Evolutionary conservation across 2,329 filamentous ascomycete genomes (phyloP), one percentile per base, ranked within the genome.

Genomic region (Paraphaeosphaeria sporulosa): DNA sequence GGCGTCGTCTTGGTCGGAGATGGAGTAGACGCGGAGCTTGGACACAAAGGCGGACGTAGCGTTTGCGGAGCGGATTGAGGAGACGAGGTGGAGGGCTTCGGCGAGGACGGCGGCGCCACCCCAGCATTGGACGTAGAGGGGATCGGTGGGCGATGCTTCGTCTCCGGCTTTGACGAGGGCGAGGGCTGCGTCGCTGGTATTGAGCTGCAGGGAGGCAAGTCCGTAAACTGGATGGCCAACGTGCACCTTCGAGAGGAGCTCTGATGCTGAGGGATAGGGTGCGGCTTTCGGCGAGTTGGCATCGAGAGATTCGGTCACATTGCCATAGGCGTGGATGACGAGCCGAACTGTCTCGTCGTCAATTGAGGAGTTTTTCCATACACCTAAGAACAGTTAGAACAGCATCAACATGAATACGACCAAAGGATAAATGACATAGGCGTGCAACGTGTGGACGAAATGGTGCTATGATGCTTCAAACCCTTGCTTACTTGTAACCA

Each of bases 1-100:
- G 0, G 81, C 80, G 65, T 87, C 80, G 63, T 87, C 84, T 63
- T 87, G 85, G 64, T 86, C 85, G 3, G 83, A 85, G 58, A 86
- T 85, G 32, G 83, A 71, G 49, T 69, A 69, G 10, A 63, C 60
- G 17, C 66, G 66, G 13, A 69, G 32, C 19, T 65, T 62, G 79
- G 81, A 2, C 75, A 68, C 8, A 48, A 64, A 66, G 15, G 55
- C 19, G 3, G 13, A 12, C 23, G 63, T 47, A 7, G 59, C 56
- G 12, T 51, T 32, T 19, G 57, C 40, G 12, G 67, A 58, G 57
- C 52, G 43, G 25, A 62, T 72, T 4, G 53, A 48, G 4, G 67
- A 66, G 21, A 79, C 71, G n/a, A 77, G 66, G 44, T 74, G 68
- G 9, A 85, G 74, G 4, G 79, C 81, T 57, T 82, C 76, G 1